Evolutionary conservation across 345 rosid genomes (phyloP), one percentile per base, ranked within the genome.

Genomic region (Draba incana): DNA sequence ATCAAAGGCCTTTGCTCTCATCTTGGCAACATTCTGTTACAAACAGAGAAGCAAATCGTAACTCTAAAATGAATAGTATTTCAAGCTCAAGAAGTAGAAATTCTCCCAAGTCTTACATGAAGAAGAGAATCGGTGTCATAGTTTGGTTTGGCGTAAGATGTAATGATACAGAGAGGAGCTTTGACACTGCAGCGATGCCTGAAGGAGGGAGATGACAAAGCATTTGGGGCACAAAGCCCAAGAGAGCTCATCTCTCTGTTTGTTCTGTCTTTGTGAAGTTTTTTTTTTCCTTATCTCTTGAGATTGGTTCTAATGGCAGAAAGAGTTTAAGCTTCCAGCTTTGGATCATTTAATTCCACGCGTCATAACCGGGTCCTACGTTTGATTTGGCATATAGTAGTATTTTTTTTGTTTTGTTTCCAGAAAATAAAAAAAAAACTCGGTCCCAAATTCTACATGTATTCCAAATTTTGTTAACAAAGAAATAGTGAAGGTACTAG

Each of bases 201-300:
- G 8, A 65, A 44, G 28, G 69, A 79, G n/a, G 70, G 75, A 69
- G 69, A 48, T 41, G 83, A 80, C 76, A 83, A 75, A 67, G 83
- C 76, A 58, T 49, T 78, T 8, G 66, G 73, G 25, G 61, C 55
- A 43, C 71, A 81, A 57, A 64, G 60, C 61, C 74, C 68, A 63
- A 77, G 59, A 47, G 71, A 65, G 71, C 71, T 76, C 79, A 76
- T 70, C 57, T 47, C 67, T 74, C 24, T 57, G 37, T 27, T 42
- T 39, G 1, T 20, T 0, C 60, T 68, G 39, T 49, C 23, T 66
- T 52, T 50, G 46, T n/a, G 10, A 52, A 57, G 37, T 62, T 43
- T 43, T 14, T 33, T 35, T 8, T 25, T 33, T 55, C 46, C 75
- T 39, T 74, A 70, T 76, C 80, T 65, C 9, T 71, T 62, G 60